Evolutionary conservation across 139 green algal genomes (phyloP), one percentile per base, ranked within the genome.

Genomic region (Microglena sp.): DNA sequence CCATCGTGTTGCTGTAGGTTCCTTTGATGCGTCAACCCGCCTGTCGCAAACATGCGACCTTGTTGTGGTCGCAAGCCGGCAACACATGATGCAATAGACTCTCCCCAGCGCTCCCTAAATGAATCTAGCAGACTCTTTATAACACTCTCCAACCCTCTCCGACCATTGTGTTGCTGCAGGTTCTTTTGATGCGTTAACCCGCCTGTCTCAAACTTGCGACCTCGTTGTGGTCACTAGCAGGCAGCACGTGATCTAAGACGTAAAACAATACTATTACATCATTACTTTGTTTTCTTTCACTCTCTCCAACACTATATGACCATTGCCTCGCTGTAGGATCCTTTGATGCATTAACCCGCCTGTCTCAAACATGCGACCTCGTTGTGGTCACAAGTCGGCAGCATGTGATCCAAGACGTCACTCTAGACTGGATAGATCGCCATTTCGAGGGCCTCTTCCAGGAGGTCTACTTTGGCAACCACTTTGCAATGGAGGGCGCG

Each of bases 391-490:
- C 90, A 2, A 91, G 83, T 0, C 69, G 92, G 64, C 92, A 97
- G 77, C 86, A 97, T 62, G 78, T 89, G 6, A 97, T 97, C 62
- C 80, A 84, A 62, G 77, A 93, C 60, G 72, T 74, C 8, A 97
- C 92, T 8, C 70, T 93, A 30, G 65, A 89, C 8, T 97, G 92
- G 92, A 69, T 97, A 24, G 77, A 91, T 30, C 22, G 33, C 5
- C 87, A 96, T 68, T 96, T 84, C 61, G 78, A 82, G 1, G 78
- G 79, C 22, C 72, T 91, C 1, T 89, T 94, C 66, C 34, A 77
- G 46, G 69, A 85, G 3, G 87, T 98, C 0, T 90, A 96, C 77
- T 98, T 98, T 86, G 92, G 92, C 29, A 98, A 98, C 75, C 92
- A 98, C 79, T 98, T 87, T 71, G 90, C 92, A 2, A 70, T 94